Evolutionary conservation across 1,284 basidiomycete genomes (phyloP).

Genomic region (Melampsora abietis-canadensis): DNA sequence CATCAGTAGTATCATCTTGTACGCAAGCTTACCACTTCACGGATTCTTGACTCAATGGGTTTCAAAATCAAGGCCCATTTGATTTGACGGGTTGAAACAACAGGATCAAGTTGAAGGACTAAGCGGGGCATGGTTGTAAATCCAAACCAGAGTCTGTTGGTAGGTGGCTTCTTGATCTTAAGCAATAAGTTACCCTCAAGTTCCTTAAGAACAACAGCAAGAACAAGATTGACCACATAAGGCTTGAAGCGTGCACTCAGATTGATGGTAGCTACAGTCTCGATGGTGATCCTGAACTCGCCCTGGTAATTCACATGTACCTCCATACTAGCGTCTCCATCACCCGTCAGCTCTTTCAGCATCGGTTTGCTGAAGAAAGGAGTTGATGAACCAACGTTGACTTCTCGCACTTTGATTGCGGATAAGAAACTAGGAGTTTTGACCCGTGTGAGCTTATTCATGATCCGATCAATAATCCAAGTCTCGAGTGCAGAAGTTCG

Average conservation of each 20-base stretch:
- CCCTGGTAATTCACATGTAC: slow-evolving; percentile 80
- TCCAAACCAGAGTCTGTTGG: slow-evolving; percentile 93
- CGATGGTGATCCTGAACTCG: slow-evolving; percentile 80
- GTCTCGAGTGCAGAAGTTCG: slow-evolving; percentile 74
- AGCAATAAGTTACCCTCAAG: slow-evolving; percentile 86
- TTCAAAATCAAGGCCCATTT: slow-evolving; percentile 88
- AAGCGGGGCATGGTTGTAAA: slow-evolving; percentile 90
- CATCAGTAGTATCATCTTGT: too few species aligned
- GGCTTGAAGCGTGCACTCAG: slow-evolving; percentile 67
- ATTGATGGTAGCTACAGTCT: slow-evolving; percentile 80
- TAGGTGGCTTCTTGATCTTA: slow-evolving; percentile 90
- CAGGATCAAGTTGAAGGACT: slow-evolving; percentile 82
- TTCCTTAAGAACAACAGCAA: slow-evolving; percentile 77
- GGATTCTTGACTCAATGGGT: slow-evolving; percentile 80
- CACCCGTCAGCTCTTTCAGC: slow-evolving; percentile 89
- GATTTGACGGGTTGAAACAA: slow-evolving; percentile 84
- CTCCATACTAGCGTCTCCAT: slow-evolving; percentile 86
- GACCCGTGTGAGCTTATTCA: slow-evolving; percentile 88
- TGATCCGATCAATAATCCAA: slow-evolving; percentile 79
- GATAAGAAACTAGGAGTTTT: slow-evolving; percentile 81
- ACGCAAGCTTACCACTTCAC: slow-evolving; percentile 72
- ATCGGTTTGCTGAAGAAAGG: slow-evolving; percentile 77
- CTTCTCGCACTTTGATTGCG: slow-evolving; percentile 80
- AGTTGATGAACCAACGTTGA: slow-evolving; percentile 77
- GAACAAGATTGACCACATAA: slow-evolving; percentile 67